phyloP scores from a whole-genome alignment of 1,139 yeast species.

The Suhomyces choctaworum region DNA sequence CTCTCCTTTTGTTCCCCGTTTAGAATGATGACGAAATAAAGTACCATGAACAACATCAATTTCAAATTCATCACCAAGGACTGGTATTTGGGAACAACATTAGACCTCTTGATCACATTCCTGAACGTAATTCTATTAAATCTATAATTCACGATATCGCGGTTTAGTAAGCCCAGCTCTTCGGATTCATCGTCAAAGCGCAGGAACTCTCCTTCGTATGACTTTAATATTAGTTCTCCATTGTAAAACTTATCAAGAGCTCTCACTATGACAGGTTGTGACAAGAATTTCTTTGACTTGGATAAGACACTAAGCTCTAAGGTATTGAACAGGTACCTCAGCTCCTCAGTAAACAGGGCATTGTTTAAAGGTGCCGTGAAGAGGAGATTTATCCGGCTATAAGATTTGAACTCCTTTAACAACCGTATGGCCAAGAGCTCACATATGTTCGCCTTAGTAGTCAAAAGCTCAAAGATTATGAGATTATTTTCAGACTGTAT shows the following conservation, averaged over 20 bases:
- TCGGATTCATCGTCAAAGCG: constrained; percentile 19
- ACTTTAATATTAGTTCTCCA: constrained; percentile 43
- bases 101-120: constrained; percentile 33
- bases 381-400: constrained; percentile 44
- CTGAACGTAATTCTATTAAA: constrained; percentile 33
- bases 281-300: constrained; percentile 53
- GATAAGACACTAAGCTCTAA: constrained; percentile 56
- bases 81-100: constrained; percentile 46
- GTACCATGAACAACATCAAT: constrained; percentile 31
- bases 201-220: constrained; percentile 13
- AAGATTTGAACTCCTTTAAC: constrained; percentile 50
- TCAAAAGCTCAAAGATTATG: constrained; percentile 49
- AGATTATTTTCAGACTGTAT: constrained; percentile 52
- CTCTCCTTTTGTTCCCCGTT: constrained; percentile 21
- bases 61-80: constrained; percentile 43
- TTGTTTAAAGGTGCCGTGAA: constrained; percentile 45
- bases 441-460: constrained; percentile 55
- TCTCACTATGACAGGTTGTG: constrained; percentile 56
- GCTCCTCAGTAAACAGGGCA: constrained; percentile 15
- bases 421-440: constrained; percentile 56
- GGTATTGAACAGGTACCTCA: constrained; percentile 39
- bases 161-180: constrained; percentile 20
- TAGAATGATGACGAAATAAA: constrained; percentile 36
- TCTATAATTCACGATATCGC: constrained; percentile 39
- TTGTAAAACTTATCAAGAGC: constrained; percentile 55